A percentile compares a stretch with the other conserved stretches of the same genome.
Conservation (phyloP, 129 eudicot species). For the Chrysanthemum lavandulifolium region DNA sequence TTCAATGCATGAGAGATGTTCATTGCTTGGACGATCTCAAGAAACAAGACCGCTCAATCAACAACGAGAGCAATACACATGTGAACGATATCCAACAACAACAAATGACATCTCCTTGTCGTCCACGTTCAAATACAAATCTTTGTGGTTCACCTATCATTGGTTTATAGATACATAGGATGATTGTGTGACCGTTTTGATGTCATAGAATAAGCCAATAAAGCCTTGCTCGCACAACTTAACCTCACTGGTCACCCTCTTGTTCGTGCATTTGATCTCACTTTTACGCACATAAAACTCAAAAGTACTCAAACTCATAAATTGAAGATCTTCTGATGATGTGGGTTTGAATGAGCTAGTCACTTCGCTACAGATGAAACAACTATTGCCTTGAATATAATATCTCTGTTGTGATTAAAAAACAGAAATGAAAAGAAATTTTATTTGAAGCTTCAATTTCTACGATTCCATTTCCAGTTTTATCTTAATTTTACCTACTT, state of each 20-base stretch:
- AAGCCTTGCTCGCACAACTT: not conserved
- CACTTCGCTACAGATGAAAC: no score
- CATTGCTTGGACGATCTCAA: conserved; percentile 36
- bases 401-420: no score
- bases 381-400: no score
- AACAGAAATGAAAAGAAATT: no score
- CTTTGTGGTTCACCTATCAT: conserved; percentile 22
- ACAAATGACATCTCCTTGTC: conserved; percentile 5
- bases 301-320: not conserved
- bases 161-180: conserved; percentile 13
- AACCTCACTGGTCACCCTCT: not conserved
- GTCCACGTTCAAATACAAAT: not conserved
- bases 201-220: not conserved
- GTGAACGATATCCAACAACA: conserved; percentile 5
- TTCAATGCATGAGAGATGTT: conserved; percentile 24
- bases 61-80: conserved; percentile 18
- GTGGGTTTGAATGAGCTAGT: no score
- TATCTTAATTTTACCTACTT: no score
- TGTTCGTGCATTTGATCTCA: not conserved
- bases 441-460: no score
- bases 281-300: not conserved
- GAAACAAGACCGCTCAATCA: conserved; percentile 27
- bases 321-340: no score
- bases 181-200: not conserved
- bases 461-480: no score